Evolutionary conservation across 805 yeast genomes (phyloP), one percentile per base, ranked within the genome.

Genomic region (Ogataea degrootiae): DNA sequence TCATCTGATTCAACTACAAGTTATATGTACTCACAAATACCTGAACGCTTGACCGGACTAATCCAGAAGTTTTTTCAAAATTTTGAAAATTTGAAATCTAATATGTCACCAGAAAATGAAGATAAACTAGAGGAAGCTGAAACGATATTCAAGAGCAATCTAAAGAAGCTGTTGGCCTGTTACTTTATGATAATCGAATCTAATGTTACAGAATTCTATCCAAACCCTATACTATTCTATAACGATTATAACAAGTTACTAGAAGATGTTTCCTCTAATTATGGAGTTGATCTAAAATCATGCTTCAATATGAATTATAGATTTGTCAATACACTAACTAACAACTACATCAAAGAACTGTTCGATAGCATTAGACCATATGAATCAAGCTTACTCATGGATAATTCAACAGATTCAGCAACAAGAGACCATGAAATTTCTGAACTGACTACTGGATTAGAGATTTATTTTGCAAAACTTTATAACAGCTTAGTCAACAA

Each of bases 171-270:
- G 15, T 23, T 62, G 11, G 42, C 49, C 16, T 53, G 61, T 37
- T 56, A 48, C 34, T 66, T 62, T 41, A 61, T 65, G 60, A 55
- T 64, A 37, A 43, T 63, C 8, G 51, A 55, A 29, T 41, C 51
- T 4, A 45, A 56, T 26, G 37, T 51, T 0, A 7, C 41, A 8
- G 46, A 48, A 3, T 52, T 46, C 21, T 65, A 66, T 45, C 52
- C 60, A 2, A 55, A 47, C n/a, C 49, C 48, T 17, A 46, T 66
- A 3, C 44, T 66, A 15, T 66, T 67, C 26, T 61, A 60, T 51
- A 65, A 67, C 45, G 72, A 68, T 45, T 66, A 48, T 44, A 54
- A 55, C 19, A 53, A 49, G 21, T 39, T 65, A 4, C 41, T 65
- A 7, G 65, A 62, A 12, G 55, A 51, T 22, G 46, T 57, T 8